Base-by-base conservation (phyloP, 1,139 yeast genomes). In the Hyphopichia fennica region DNA sequence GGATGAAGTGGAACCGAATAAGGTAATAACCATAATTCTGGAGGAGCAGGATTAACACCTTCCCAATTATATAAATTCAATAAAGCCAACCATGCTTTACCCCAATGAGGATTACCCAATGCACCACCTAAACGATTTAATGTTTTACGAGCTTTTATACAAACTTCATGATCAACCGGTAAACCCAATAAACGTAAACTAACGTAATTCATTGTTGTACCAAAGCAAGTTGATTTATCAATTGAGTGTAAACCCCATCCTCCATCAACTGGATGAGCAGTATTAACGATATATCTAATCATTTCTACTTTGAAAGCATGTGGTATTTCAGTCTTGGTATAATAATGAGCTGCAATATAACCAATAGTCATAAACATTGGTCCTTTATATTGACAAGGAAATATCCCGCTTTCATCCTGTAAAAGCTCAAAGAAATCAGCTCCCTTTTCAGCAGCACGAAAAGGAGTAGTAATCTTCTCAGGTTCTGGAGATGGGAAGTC, bases 301-400 rank as follows among this genome's bases (percentile, higher is more conserved):
- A 95, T 68, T 61, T 95, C 99, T 10, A 69, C 63, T 48, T 72
- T 69, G 51, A 77, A 81, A 25, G 81, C 84, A 34, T 81, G 82
- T 0, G 93, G 84, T 28, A 93, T 86, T 17, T 78, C 81, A 0
- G 80, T 75, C 33, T 80, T 77, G 17, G 93, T 76, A 60, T 82
- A 83, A 60, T 90, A 88, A 54, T 80, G 77, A 3, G 90, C 82
- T 0, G 79, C 87, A 16, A 93, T 81, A 54, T 86, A 88, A 1
- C 99, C 98, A 47, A 91, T 85, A 1, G 93, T 81, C 88, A 95
- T 82, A 64, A 95, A 95, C 96, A 91, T 90, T 3, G 99, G 99
- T 1, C 99, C 99, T 48, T 90, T 90, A 58, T 93, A 95, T 58
- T 88, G 96, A 54, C 87, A 82, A 0, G 98, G 97, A 65, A 93